These are phyloP conservation scores for Fusarium lateritium DNA, from an alignment of 2,329 filamentous ascomycete genomes.

Conservation along the genomic window DNA sequence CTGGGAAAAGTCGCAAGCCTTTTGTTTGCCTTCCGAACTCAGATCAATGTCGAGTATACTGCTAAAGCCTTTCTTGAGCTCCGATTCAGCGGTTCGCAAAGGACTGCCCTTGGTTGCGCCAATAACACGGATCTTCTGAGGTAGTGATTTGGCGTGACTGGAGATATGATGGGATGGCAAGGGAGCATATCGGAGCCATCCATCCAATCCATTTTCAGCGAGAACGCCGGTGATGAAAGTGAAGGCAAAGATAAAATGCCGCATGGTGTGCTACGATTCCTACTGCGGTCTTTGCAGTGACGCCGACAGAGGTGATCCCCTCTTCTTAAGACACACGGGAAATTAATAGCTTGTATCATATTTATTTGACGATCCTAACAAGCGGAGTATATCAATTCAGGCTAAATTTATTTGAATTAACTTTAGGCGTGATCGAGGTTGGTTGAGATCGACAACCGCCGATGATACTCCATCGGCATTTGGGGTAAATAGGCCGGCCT, in stretches of 20 bases:
- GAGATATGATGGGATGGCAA: conserved; percentile 52
- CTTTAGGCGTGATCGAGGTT: conserved; percentile 5
- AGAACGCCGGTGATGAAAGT: conserved; percentile 55
- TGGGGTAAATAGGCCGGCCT: conserved; percentile 25
- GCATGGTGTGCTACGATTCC: conserved; percentile 18
- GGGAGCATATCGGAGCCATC: conserved; percentile 76
- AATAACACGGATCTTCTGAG: conserved; percentile 65
- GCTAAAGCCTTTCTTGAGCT: conserved; percentile 70
- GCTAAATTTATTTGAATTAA: conserved; percentile 29
- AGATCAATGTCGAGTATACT: conserved; percentile 69
- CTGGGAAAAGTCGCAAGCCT: conserved; percentile 22
- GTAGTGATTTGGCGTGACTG: conserved; percentile 58
- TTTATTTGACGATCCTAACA: conserved; percentile 7
- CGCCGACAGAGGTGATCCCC: not conserved
- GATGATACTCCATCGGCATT: conserved; percentile 30
- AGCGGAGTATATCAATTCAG: conserved; percentile 29
- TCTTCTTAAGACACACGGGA: not conserved
- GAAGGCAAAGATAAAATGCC: conserved; percentile 27
- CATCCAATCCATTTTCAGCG: conserved; percentile 73
- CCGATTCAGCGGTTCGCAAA: conserved; percentile 70
- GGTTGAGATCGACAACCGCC: conserved; percentile 20
- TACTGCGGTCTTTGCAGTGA: not conserved
- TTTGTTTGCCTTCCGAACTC: conserved; percentile 48
- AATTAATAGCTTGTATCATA: conserved; percentile 13
- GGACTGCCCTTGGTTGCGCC: conserved; percentile 69